phyloP scores from a whole-genome alignment of 169 alveolate genomes.

The Eimeria sp. region DNA sequence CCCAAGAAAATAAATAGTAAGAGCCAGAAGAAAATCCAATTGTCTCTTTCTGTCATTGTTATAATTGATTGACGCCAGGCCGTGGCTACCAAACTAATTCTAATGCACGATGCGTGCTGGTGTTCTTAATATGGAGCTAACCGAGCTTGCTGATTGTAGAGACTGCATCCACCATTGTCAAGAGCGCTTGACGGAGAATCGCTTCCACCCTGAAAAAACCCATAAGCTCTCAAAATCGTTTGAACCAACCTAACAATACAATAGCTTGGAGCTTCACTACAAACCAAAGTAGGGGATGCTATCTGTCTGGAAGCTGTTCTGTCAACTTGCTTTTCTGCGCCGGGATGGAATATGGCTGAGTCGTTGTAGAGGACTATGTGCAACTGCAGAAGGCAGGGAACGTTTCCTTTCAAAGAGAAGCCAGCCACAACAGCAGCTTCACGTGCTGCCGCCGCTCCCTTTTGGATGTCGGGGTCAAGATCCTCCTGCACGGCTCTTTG shows the following conservation, averaged over 20 bases:
- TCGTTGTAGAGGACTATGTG: conserved; percentile 15
- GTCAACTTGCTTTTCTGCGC: conserved; percentile 55
- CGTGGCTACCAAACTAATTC: not conserved
- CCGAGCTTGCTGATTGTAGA: conserved; percentile 71
- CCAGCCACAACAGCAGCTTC: conserved; percentile 34
- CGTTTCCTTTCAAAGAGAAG: conserved; percentile 22
- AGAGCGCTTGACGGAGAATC: conserved; percentile 60
- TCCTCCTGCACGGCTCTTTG: conserved; percentile 43
- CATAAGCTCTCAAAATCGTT: not conserved
- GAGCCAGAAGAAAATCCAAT: not conserved
- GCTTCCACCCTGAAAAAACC: conserved; percentile 24
- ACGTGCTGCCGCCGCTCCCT: conserved; percentile 18
- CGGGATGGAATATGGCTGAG: conserved; percentile 38
- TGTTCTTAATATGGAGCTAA: not conserved
- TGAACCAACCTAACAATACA: not conserved
- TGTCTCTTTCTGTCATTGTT: not conserved
- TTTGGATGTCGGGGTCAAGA: conserved; percentile 10
- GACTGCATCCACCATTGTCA: conserved; percentile 61
- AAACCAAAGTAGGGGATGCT: not conserved
- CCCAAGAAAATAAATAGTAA: not conserved
- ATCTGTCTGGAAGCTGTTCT: too few species aligned
- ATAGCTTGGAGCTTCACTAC: not conserved
- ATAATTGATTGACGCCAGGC: not conserved
- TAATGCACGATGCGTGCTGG: not conserved
- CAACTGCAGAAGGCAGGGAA: conserved; percentile 45